Percentiles rank a stretch among this genome's conserved stretches.
Evolutionary conservation across 768 basidiomycete species (phyloP).

Genomic region (Lactifluus subvellereus): DNA sequence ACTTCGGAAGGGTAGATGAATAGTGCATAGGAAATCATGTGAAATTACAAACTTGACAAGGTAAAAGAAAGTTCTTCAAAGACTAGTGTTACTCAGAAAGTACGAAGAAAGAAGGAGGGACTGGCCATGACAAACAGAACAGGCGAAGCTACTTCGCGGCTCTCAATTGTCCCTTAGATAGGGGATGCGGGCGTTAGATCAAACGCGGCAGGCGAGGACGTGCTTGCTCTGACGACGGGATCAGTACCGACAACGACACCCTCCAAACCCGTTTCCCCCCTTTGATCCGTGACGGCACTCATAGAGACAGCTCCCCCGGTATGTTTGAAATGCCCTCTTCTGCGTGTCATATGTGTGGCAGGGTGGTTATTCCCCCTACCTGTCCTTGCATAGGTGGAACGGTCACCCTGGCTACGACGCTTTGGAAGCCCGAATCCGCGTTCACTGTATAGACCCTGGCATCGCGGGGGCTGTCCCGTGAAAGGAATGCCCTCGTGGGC

Average conservation of each 20-base stretch:
- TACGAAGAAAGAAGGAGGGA: not conserved
- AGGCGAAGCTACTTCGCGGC: not conserved
- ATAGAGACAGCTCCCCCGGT: conserved; percentile 18
- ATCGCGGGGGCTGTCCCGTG: conserved; percentile 1
- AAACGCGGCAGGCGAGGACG: conserved; percentile 22
- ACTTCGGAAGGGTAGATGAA: not conserved
- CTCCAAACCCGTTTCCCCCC: not conserved
- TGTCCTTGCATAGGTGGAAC: not conserved
- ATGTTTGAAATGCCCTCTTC: conserved; percentile 13
- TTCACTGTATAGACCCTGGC: conserved; percentile 2
- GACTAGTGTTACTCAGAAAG: conserved; percentile 1
- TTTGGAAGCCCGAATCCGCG: conserved; percentile 10
- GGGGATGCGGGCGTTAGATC: conserved; percentile 11
- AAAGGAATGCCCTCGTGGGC: not conserved
- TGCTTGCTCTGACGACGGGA: conserved; percentile 19
- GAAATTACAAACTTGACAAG: conserved; percentile 11
- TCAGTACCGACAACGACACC: not conserved
- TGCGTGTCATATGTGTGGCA: conserved; percentile 8
- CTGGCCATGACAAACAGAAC: not conserved
- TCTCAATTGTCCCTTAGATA: not conserved
- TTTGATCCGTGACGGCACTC: conserved; percentile 17
- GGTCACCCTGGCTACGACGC: conserved; percentile 13
- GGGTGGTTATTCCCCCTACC: conserved; percentile 1
- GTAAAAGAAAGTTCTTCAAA: not conserved
- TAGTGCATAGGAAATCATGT: conserved; percentile 12